Evolutionary conservation across 2,329 filamentous ascomycete species (phyloP).

Genomic region (Gaeumannomyces tritici): DNA sequence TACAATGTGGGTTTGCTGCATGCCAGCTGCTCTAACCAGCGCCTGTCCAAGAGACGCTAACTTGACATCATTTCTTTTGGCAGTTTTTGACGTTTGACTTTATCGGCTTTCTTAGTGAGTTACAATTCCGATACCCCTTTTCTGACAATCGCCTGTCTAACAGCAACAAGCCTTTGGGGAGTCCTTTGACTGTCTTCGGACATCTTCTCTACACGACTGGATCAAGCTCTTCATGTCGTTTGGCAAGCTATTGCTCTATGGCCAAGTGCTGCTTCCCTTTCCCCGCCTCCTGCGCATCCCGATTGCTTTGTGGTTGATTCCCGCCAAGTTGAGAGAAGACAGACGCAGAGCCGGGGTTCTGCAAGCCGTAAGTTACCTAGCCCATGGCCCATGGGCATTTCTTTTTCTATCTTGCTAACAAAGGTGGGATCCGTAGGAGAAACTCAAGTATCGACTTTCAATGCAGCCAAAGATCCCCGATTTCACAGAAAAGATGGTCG

Average conservation of each 20-base stretch:
- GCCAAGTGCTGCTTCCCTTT: background rate
- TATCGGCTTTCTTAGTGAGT: constrained; percentile 3
- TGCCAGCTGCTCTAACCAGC: background rate
- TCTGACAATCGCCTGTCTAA: background rate
- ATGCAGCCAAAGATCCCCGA: background rate
- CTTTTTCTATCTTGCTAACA: background rate
- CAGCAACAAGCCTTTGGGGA: background rate
- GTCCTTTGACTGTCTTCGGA: constrained; percentile 1
- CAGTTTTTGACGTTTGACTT: constrained; percentile 3
- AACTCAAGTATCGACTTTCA: constrained; percentile 2
- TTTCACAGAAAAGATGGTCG: constrained; percentile 1
- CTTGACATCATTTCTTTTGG: background rate
- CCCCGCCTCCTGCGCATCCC: background rate
- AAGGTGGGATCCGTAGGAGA: background rate
- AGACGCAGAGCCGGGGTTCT: background rate
- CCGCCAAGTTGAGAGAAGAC: background rate
- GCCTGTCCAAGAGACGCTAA: background rate
- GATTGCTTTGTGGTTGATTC: background rate
- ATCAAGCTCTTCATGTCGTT: constrained; percentile 3
- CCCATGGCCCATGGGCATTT: background rate
- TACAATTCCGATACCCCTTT: background rate
- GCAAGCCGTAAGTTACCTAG: background rate
- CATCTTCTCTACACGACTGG: constrained; percentile 1
- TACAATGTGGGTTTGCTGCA: background rate
- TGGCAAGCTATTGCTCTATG: constrained; percentile 1